These are phyloP conservation scores for Chrysosporium queenslandicum DNA, from an alignment of 2,329 filamentous ascomycete genomes.

Conservation along the genomic window DNA sequence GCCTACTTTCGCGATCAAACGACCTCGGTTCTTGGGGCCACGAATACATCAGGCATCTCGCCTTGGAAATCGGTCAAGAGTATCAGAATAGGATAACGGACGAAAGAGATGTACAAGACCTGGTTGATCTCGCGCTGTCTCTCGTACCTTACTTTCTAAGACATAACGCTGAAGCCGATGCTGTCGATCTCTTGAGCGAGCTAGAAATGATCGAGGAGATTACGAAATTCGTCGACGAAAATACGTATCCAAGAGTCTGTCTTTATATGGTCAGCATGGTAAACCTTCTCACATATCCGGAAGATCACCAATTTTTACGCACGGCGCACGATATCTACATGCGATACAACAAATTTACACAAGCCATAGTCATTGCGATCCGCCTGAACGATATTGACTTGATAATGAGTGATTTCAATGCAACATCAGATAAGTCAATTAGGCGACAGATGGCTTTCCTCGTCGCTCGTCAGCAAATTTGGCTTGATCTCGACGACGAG, in stretches of 20 bases:
- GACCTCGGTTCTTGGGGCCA: slow-evolving; percentile 97
- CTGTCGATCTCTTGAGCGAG: slow-evolving; percentile 93
- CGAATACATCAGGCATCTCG: slow-evolving; percentile 92
- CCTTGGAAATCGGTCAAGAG: slow-evolving; percentile 89
- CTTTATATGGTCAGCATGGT: slow-evolving; percentile 99
- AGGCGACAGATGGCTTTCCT: slow-evolving; percentile 93
- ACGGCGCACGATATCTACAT: slow-evolving; percentile 92
- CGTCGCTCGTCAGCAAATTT: slow-evolving; percentile 82
- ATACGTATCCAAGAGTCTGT: slow-evolving; percentile 87
- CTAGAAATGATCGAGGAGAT: slow-evolving; percentile 94
- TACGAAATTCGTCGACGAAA: slow-evolving; percentile 77
- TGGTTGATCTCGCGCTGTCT: slow-evolving; percentile 71
- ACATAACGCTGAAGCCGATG: slow-evolving; percentile 96
- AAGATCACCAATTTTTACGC: slow-evolving; percentile 89
- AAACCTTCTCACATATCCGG: slow-evolving; percentile 89
- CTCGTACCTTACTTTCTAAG: slow-evolving; percentile 91
- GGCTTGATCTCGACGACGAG: slow-evolving; percentile 54
- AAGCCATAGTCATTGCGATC: slow-evolving; percentile 90
- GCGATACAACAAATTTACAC: slow-evolving; percentile 81
- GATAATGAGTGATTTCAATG: slow-evolving; percentile 70
- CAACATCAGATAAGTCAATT: slow-evolving; percentile 67
- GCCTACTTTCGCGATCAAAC: slow-evolving; percentile 75
- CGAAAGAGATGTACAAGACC: slow-evolving; percentile 72
- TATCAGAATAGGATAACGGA: slow-evolving; percentile 78
- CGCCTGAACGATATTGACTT: slow-evolving; percentile 77